Base-by-base conservation (phyloP, 805 yeast species). In the Candida glaebosa region DNA sequence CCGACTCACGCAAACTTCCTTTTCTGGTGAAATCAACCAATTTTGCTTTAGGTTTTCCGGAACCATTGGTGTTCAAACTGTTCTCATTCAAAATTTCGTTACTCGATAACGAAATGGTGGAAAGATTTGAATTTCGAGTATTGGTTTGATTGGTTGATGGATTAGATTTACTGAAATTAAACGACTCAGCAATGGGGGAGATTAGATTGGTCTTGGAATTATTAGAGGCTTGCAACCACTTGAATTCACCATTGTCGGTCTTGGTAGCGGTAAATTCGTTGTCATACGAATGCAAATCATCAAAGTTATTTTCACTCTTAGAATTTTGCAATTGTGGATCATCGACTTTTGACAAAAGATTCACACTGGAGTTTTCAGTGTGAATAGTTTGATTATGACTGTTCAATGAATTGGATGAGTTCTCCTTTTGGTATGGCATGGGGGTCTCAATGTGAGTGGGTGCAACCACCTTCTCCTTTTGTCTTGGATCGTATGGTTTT, bases 1-100 rank as follows among this genome's bases (percentile, higher is more conserved):
- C 61, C n/a, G 69, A 60, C 40, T 69, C 69, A 42, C 65, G 55
- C 44, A 69, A 56, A 44, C 73, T 63, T 7, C 69, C 70, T 47
- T 66, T 66, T 47, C 76, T 57, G 3, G 75, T 71, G 45, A 74
- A 73, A 37, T 73, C 72, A 31, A 74, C 76, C 40, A 73, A 57
- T 51, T 74, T 73, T 9, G 75, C 75, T 34, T 59, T 59, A 28
- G 19, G 14, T 16, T 31, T 22, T 22, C 10, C 18, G 10, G 37
- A 10, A 20, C 20, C 30, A 20, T 36, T 19, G 9, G 41, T 18
- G 24, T 47, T 39, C 7, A 41, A 30, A 28, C 31, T 28, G 16
- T 28, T 28, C 14, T 28, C 31, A 28, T 28, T 28, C 20, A 40
- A 34, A n/a, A 43, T 39, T 40, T 44, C 48, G 5, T 55, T 41